Evolutionary conservation across 2,329 filamentous ascomycete species (phyloP).

Genomic region (Arthrobotrys pseudoclavata): DNA sequence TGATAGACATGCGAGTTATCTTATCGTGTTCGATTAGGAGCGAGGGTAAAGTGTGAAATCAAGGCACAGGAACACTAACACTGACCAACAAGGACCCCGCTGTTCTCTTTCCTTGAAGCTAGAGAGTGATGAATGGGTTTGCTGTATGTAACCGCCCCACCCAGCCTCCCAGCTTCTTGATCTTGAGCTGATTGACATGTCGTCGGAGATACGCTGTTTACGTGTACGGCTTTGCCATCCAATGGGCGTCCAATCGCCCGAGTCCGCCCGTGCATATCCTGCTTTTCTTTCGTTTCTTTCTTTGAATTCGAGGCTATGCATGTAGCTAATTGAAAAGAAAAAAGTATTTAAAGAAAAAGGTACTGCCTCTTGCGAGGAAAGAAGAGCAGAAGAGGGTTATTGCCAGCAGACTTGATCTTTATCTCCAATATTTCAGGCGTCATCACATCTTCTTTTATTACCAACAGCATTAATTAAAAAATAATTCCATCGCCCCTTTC

Average conservation of each 20-base stretch:
- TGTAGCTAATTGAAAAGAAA: background rate
- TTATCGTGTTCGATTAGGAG: constrained; percentile 2
- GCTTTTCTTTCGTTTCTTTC: constrained; percentile 6
- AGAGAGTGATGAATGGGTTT: background rate
- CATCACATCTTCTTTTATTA: background rate
- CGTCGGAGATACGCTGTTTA: constrained; percentile 30
- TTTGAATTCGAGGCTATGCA: constrained; percentile 2
- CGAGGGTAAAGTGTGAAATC: constrained; percentile 14
- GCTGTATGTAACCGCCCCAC: constrained; percentile 20
- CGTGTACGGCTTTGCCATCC: constrained; percentile 35
- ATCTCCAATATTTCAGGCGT: background rate
- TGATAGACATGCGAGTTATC: constrained; percentile 4
- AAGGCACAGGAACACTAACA: constrained; percentile 19
- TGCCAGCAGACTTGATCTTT: background rate
- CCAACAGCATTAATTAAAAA: background rate
- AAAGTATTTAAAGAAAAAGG: constrained; percentile 4
- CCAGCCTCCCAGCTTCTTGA: constrained; percentile 30
- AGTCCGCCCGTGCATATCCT: constrained; percentile 9
- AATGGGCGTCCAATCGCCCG: background rate
- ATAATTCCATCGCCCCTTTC: background rate
- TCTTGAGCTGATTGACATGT: no score
- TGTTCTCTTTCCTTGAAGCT: background rate
- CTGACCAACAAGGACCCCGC: background rate
- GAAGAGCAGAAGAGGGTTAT: background rate
- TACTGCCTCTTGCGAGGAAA: background rate